These are phyloP conservation scores for Coleophoma eucalyptorum DNA, from an alignment of 2,329 filamentous ascomycete genomes.

Conservation along the genomic window DNA sequence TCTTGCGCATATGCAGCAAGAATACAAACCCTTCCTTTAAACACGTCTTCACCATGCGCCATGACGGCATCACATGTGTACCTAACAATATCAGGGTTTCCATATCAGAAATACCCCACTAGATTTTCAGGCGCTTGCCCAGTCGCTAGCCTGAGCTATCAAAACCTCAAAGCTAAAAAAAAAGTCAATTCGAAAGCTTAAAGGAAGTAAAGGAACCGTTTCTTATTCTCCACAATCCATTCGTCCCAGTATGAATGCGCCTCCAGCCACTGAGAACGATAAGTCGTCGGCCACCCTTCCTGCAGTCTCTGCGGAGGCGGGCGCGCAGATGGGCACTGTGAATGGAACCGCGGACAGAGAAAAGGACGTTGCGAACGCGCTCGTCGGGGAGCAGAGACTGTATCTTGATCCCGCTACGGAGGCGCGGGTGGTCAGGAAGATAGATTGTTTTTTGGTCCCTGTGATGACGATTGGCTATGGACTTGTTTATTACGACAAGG, in stretches of 20 bases:
- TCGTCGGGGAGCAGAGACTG: slow-evolving; percentile 22
- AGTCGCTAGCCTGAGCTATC: no score
- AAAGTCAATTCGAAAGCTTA: no score
- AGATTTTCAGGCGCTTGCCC: no score
- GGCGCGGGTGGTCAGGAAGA: slow-evolving; percentile 58
- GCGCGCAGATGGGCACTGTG: background rate
- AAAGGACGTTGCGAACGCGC: slow-evolving; percentile 20
- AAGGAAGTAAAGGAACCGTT: no score
- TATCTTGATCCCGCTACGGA: slow-evolving; percentile 46
- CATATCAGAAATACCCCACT: no score
- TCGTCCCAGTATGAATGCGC: background rate
- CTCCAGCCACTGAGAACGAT: background rate
- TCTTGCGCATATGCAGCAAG: no score
- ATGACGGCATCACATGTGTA: no score
- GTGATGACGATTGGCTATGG: slow-evolving; percentile 64
- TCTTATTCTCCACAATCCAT: no score
- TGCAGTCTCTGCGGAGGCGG: background rate
- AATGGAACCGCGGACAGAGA: slow-evolving; percentile 2
- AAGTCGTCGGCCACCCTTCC: background rate
- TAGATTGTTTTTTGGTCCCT: slow-evolving; percentile 64
- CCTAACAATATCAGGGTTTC: no score
- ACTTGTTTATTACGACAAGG: slow-evolving; percentile 68
- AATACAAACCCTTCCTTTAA: no score
- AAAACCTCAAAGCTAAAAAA: no score
- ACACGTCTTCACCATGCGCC: no score